Conservation (phyloP, 2,329 filamentous ascomycete genomes). For the Cryphonectria carpinicola region DNA sequence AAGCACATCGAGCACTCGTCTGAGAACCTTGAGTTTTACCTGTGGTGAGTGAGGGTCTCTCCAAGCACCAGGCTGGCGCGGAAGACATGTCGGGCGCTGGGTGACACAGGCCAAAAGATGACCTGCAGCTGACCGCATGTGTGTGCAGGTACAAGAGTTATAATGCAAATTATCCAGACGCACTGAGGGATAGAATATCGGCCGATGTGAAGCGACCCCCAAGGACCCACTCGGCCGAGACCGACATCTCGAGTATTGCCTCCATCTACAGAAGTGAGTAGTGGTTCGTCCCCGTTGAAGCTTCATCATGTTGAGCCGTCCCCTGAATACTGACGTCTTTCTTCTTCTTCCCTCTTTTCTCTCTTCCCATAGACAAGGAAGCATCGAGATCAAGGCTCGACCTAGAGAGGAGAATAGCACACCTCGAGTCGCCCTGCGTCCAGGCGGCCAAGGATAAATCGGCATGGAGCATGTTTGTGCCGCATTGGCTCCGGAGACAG, state of each 20-base stretch:
- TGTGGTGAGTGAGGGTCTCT: constrained; percentile 43
- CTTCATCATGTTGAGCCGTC: not conserved
- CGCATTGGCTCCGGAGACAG: constrained; percentile 1
- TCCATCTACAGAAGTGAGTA: constrained; percentile 12
- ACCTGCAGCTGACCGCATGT: constrained; percentile 16
- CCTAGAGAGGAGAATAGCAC: constrained; percentile 22
- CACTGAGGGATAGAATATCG: constrained; percentile 14
- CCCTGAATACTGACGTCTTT: not conserved
- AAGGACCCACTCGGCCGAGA: constrained; percentile 7
- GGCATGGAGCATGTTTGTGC: constrained; percentile 14
- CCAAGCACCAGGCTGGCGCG: not conserved
- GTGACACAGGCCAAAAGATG: not conserved
- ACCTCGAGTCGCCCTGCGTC: constrained; percentile 26
- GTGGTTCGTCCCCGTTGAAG: not conserved
- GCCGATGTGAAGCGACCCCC: constrained; percentile 2
- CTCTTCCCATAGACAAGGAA: constrained; percentile 16
- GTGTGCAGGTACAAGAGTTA: constrained; percentile 50
- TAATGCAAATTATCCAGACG: constrained; percentile 38
- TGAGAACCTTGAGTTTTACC: constrained; percentile 55
- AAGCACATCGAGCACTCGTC: constrained; percentile 54
- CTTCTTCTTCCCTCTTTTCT: not conserved
- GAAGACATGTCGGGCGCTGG: not conserved
- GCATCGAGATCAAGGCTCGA: constrained; percentile 24
- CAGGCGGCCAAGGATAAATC: constrained; percentile 12
- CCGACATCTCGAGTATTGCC: constrained; percentile 1